Percentiles rank a stretch among this genome's conserved stretches.
Conservation (phyloP, 306 rosid genomes). For the Gillenia trifoliata region DNA sequence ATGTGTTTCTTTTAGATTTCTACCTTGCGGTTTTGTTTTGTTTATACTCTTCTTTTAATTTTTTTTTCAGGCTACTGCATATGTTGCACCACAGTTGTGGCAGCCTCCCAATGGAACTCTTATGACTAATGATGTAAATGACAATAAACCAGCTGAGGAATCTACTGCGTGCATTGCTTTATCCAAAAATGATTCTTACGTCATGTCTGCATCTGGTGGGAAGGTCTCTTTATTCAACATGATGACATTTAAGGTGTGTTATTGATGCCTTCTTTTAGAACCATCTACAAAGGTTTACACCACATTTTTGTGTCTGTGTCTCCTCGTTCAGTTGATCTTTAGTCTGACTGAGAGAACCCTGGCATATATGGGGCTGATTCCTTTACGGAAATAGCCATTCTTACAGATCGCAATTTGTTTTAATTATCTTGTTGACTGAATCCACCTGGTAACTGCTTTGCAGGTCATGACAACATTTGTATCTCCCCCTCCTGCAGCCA, state of each 20-base stretch:
- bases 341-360: not conserved
- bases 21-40: not conserved
- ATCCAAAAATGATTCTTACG: slow-evolving; percentile 43
- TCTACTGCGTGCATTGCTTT: slow-evolving; percentile 42
- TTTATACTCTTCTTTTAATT: not conserved
- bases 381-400: not conserved
- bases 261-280: not conserved
- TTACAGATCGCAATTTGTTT: not conserved
- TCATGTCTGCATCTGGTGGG: slow-evolving; percentile 50
- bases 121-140: slow-evolving; percentile 39
- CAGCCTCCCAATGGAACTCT: slow-evolving; percentile 40
- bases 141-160: slow-evolving; percentile 37
- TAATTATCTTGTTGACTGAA: not conserved
- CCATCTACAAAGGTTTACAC: not conserved
- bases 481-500: slow-evolving; percentile 43
- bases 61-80: slow-evolving; percentile 33
- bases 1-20: slow-evolving; percentile 4
- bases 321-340: not conserved
- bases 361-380: not conserved
- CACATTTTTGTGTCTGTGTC: not conserved
- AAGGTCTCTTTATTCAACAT: slow-evolving; percentile 42
- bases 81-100: slow-evolving; percentile 41
- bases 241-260: slow-evolving; percentile 45
- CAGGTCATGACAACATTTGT: slow-evolving; percentile 49
- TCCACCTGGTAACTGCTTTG: not conserved